phyloP scores from a whole-genome alignment of 2,329 filamentous ascomycete species.

The Fusarium sp. region DNA sequence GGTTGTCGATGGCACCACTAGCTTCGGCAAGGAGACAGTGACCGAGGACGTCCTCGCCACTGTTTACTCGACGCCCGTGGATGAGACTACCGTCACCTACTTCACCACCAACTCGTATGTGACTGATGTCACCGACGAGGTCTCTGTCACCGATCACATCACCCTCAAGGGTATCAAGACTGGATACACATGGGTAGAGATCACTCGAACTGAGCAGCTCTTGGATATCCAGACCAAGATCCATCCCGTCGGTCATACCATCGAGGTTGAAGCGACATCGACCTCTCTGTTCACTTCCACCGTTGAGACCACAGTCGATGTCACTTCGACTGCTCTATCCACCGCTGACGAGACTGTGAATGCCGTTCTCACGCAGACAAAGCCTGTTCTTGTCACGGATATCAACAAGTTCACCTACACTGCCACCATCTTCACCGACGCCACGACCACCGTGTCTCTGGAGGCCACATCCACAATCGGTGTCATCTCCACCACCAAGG shows the following conservation, averaged over 20 bases:
- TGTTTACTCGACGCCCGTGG: conserved; percentile 2
- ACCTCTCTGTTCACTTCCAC: conserved; percentile 10
- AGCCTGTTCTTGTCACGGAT: conserved; percentile 9
- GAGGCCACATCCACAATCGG: conserved; percentile 15
- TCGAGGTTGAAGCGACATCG: neutral
- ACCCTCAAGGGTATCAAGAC: conserved; percentile 8
- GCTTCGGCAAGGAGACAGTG: neutral
- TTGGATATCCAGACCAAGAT: conserved; percentile 9
- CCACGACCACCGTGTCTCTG: conserved; percentile 5
- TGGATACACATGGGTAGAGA: conserved; percentile 5
- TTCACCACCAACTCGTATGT: conserved; percentile 4
- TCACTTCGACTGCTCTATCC: conserved; percentile 10
- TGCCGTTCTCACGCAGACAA: neutral
- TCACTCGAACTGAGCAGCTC: conserved; percentile 5
- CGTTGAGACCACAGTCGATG: conserved; percentile 10
- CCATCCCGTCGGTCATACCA: neutral
- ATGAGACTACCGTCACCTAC: neutral
- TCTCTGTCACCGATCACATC: neutral
- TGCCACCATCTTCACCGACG: conserved; percentile 11
- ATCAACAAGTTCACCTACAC: conserved; percentile 21
- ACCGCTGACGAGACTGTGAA: conserved; percentile 8
- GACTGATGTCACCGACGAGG: neutral
- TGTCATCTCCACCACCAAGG: neutral
- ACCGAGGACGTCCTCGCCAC: conserved; percentile 17
- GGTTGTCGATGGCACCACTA: neutral